A percentile compares a stretch with the other conserved stretches of the same genome.
phyloP scores from a whole-genome alignment of 208 protist species.

The Balamuthia mandrillaris region DNA sequence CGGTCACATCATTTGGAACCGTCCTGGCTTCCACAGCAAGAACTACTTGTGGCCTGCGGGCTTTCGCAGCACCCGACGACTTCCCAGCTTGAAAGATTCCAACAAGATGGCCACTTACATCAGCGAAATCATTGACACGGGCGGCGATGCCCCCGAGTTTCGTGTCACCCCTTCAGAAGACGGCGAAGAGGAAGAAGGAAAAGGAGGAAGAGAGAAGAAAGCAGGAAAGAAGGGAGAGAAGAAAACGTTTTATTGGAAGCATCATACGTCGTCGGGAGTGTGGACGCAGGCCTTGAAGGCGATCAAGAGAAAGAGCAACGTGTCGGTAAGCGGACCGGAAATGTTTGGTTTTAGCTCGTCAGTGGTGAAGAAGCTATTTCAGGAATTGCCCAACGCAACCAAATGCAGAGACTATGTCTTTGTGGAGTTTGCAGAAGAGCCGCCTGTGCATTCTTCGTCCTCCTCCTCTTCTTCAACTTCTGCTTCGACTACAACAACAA shows the following conservation, averaged over 20 bases:
- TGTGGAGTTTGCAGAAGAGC: not conserved
- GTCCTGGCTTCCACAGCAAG: conserved; percentile 8
- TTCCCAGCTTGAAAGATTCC: not conserved
- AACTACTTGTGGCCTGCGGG: not conserved
- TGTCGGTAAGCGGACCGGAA: not conserved
- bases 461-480: not conserved
- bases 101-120: not conserved
- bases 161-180: too few relatives aligned
- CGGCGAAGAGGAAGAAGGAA: too few relatives aligned
- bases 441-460: not conserved
- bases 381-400: not conserved
- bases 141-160: not conserved
- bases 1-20: not conserved
- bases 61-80: not conserved
- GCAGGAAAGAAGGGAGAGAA: not conserved
- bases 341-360: conserved; percentile 8
- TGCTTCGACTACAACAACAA: not conserved
- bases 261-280: not conserved
- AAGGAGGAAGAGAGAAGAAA: too few relatives aligned
- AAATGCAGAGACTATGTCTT: not conserved
- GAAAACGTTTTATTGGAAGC: not conserved
- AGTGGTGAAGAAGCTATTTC: not conserved
- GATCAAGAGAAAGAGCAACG: not conserved
- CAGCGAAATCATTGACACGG: not conserved
- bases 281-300: conserved; percentile 8